phyloP scores from a whole-genome alignment of 225 moss, liverwort and hornwort genomes.

The Antitrichia curtipendula region DNA sequence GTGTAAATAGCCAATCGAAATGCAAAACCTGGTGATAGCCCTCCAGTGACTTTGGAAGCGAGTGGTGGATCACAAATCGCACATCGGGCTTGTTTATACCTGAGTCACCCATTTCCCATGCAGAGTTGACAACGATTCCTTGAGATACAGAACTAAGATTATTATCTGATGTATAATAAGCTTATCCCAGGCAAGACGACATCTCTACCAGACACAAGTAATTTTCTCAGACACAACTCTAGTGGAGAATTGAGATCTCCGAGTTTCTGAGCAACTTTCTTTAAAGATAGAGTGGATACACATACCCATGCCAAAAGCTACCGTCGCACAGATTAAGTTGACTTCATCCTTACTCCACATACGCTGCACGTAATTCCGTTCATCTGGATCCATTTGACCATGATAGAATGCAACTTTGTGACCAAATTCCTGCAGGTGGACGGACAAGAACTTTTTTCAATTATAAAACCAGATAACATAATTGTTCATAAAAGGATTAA shows the following conservation, averaged over 20 bases:
- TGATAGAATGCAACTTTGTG: slow-evolving; percentile 94
- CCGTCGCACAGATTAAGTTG: slow-evolving; percentile 90
- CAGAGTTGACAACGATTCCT: not conserved
- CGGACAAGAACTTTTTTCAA: not conserved
- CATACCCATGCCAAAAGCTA: slow-evolving; percentile 99
- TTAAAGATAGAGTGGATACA: not conserved
- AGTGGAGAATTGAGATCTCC: not conserved
- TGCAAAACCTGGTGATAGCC: slow-evolving; percentile 91
- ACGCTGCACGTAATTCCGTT: slow-evolving; percentile 71
- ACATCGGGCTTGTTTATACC: slow-evolving; percentile 99
- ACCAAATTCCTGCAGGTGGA: slow-evolving; percentile 53
- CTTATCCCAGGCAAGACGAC: not conserved
- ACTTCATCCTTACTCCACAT: slow-evolving; percentile 98
- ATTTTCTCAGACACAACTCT: not conserved
- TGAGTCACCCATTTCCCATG: slow-evolving; percentile 3
- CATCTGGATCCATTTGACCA: slow-evolving; percentile 82
- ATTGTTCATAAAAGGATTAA: not conserved
- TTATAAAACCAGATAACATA: not conserved
- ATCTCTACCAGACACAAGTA: not conserved
- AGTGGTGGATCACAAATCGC: slow-evolving; percentile 96
- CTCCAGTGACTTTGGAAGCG: slow-evolving; percentile 93
- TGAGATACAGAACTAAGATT: not conserved
- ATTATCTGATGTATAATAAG: not conserved
- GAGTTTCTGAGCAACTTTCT: not conserved
- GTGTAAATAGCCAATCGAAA: not conserved